Conservation (phyloP, 2,329 filamentous ascomycete species). For the Neodidymelliopsis sp. region DNA sequence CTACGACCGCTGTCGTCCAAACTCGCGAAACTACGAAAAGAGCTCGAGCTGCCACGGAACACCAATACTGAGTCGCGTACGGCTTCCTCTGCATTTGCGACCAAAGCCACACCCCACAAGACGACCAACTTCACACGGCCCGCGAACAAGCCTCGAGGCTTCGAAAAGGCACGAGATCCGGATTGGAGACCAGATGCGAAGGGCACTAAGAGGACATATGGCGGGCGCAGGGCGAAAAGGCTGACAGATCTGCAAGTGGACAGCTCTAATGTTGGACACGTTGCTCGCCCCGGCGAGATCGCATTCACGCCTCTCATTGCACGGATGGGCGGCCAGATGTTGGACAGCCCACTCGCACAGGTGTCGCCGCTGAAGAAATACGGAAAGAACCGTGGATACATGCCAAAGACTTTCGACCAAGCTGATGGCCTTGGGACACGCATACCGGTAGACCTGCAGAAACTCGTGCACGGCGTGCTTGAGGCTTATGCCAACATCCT, state of each 20-base stretch:
- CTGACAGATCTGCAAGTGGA: slow-evolving; percentile 9
- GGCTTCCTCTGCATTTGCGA: slow-evolving; percentile 32
- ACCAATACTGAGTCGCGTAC: slow-evolving; percentile 30
- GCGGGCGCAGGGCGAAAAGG: slow-evolving; percentile 35
- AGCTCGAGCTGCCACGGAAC: slow-evolving; percentile 34
- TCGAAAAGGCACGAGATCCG: slow-evolving; percentile 45
- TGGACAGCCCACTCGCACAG: slow-evolving; percentile 41
- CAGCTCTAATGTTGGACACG: slow-evolving; percentile 4
- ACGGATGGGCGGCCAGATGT: slow-evolving; percentile 35
- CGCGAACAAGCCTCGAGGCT: slow-evolving; percentile 39
- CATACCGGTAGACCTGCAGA: slow-evolving; percentile 35
- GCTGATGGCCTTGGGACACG: slow-evolving; percentile 28
- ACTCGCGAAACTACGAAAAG: slow-evolving; percentile 49
- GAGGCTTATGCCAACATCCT: slow-evolving; percentile 48
- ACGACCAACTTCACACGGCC: slow-evolving; percentile 37
- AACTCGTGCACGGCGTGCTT: slow-evolving; percentile 40
- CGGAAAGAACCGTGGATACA: slow-evolving; percentile 32
- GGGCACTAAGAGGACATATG: slow-evolving; percentile 43
- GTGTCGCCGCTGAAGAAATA: slow-evolving; percentile 37
- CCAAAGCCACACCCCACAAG: slow-evolving; percentile 36
- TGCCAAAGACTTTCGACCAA: slow-evolving; percentile 31
- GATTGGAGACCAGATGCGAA: slow-evolving; percentile 47
- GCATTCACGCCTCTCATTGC: slow-evolving; percentile 46
- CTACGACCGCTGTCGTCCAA: slow-evolving; percentile 53
- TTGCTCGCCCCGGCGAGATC: slow-evolving; percentile 42